Base-by-base conservation (phyloP, 2,329 filamentous ascomycete genomes). In the Hypoxylon sp. region DNA sequence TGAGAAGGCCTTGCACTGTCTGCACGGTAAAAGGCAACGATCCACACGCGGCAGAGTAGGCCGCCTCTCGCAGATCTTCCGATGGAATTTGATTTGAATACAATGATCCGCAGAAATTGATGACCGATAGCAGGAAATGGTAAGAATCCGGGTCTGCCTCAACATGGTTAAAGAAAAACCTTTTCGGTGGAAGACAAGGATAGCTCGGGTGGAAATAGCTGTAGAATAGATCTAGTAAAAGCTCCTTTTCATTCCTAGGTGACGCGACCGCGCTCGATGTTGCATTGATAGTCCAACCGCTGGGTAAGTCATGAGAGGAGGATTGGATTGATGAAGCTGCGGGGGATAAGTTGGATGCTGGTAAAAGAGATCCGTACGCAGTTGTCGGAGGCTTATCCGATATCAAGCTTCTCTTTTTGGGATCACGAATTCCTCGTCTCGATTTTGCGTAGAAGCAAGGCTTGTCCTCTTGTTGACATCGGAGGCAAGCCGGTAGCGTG, bases 401-500 rank as follows among this genome's bases (percentile, higher is more conserved):
- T 56, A 69, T 67, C 37, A 69, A 55, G 42, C 65, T 70, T 42
- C 65, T 63, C 43, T 67, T 67, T 47, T 66, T 70, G 7, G 66
- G 61, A 54, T 71, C 69, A 26, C 69, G 66, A 36, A 71, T 73
- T 8, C 78, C 77, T 58, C 78, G 69, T 25, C 77, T 70, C 8
- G 78, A 80, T 55, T 74, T 74, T 13, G 74, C 69, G 63, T 79
- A 80, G 49, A 70, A 71, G 47, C 77, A 80, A 19, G 73, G 66
- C 49, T 75, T 75, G 17, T 70, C 71, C 32, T 72, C 70, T 13
- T 65, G 61, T 26, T 63, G 60, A 57, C 76, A 78, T 16, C 76
- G 73, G 42, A 62, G 67, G 49, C 75, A 78, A 12, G 61, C 61
- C 19, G 76, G 76, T 47, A 67, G 68, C 32, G 67, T 70, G 26